Evolutionary conservation across 352 stramenopile species (phyloP), one percentile per base, ranked within the genome.

Genomic region (Phytophthora hybrid): DNA sequence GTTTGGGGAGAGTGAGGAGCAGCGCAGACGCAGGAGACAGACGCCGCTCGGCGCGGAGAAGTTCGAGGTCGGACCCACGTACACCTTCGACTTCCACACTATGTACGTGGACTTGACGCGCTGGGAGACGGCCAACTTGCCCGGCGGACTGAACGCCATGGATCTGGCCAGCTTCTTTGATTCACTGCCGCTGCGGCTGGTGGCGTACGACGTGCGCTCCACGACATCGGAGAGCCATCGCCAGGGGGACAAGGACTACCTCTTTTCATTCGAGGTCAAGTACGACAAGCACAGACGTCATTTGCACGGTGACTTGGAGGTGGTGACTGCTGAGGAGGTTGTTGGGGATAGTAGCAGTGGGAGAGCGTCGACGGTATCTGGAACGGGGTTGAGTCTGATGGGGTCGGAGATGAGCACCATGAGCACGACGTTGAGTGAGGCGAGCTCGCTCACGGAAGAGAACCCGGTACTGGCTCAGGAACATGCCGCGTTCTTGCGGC

Each of bases 41-140:
- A 93, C 84, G 16, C 79, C 85, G 4, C 63, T 94, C 0, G 87
- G 86, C 1, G 66, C 37, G 1, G 84, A 94, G 55, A 55, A 53
- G 2, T 94, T 85, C 54, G 56, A 77, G 8, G 79, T 94, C 7
- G 87, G 82, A n/a, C 61, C 76, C 6, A 97, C 86, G 34, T 97
- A 97, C 69, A 94, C 90, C 59, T 97, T 97, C 76, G 84, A 97
- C 44, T 97, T 97, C 66, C 88, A 97, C 76, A 97, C 88, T 1
- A 95, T 95, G 88, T 95, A 95, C 67, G 88, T 95, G 51, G 85
- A 97, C 63, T 71, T 97, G 66, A 84, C 81, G 9, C 77, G 80
- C 32, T 97, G 90, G 90, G 84, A 92, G 66, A 95, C 90, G 2
- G 79, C 88, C 10, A 97, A 97, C 59, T 68, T 97, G 5, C 90